Conservation (phyloP, 1,284 basidiomycete species). For the Quambalaria eucalypti region DNA sequence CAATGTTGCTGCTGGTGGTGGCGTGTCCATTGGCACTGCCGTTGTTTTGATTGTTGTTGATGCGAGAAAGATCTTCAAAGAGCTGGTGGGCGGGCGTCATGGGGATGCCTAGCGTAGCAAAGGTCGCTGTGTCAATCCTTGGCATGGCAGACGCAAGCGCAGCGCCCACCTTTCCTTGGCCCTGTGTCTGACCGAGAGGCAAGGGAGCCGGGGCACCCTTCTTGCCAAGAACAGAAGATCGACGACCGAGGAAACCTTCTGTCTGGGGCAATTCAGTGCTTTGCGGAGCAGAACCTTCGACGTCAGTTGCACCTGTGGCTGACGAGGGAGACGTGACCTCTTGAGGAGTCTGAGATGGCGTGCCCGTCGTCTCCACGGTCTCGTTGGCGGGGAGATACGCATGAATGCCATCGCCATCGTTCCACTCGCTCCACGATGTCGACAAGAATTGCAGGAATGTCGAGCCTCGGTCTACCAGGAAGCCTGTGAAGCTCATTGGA, state of each 20-base stretch:
- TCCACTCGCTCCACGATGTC: background rate
- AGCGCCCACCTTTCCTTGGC: too few relatives aligned
- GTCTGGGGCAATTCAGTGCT: background rate
- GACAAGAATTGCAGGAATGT: background rate
- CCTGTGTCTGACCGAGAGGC: background rate
- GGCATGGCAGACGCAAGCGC: background rate
- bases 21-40: too few relatives aligned
- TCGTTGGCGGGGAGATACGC: background rate
- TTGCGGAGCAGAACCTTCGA: too few relatives aligned
- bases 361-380: background rate
- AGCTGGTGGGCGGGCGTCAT: background rate
- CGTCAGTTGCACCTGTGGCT: too few relatives aligned
- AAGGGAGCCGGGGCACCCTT: background rate
- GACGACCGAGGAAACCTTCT: background rate
- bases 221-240: background rate
- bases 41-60: too few relatives aligned
- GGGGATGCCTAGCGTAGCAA: background rate
- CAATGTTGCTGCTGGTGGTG: too few relatives aligned
- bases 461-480: background rate
- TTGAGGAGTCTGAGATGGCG: too few relatives aligned
- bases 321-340: too few relatives aligned
- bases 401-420: background rate
- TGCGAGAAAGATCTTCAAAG: too few relatives aligned
- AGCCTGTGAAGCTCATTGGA: background rate
- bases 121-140: background rate